These are phyloP conservation scores for Westerdykella sp. DNA, from an alignment of 2,329 filamentous ascomycete genomes.

Conservation along the genomic window DNA sequence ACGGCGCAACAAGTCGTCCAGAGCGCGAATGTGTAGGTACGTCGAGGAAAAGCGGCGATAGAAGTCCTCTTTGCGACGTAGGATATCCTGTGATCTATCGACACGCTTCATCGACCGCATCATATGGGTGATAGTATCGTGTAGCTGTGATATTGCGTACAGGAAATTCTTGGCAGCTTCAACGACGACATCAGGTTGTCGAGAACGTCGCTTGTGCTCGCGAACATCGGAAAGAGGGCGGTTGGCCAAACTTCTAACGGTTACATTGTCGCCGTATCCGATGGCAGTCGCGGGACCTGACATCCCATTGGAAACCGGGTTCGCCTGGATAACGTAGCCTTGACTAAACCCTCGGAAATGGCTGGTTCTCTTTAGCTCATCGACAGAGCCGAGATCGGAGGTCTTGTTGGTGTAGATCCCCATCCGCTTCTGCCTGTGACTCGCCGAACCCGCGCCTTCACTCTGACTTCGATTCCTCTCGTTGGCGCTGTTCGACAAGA, in stretches of 20 bases:
- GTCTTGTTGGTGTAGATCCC: constrained; percentile 54
- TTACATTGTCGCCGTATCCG: constrained; percentile 31
- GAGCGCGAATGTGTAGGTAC: constrained; percentile 50
- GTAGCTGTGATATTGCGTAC: constrained; percentile 50
- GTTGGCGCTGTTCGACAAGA: constrained; percentile 59
- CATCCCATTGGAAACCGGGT: constrained; percentile 19
- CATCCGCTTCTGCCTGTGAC: constrained; percentile 53
- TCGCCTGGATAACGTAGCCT: constrained; percentile 42
- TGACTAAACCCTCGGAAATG: constrained; percentile 55
- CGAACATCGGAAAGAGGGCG: constrained; percentile 52
- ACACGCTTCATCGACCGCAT: constrained; percentile 31
- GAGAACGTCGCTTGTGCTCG: constrained; percentile 48
- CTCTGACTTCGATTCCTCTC: constrained; percentile 62
- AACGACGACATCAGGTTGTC: constrained; percentile 46
- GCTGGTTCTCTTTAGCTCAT: constrained; percentile 47
- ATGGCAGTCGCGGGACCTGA: constrained; percentile 29
- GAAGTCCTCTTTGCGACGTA: constrained; percentile 37
- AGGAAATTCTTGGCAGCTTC: constrained; percentile 51
- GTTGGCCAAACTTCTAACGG: constrained; percentile 32
- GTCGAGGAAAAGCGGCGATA: constrained; percentile 53
- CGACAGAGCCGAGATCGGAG: constrained; percentile 48
- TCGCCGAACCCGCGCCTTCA: constrained; percentile 50
- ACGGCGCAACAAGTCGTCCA: constrained; percentile 50
- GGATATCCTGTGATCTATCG: constrained; percentile 41
- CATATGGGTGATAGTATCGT: constrained; percentile 33